A percentile compares a stretch with the other conserved stretches of the same genome.
Conservation (phyloP, 2,329 filamentous ascomycete species). For the Akanthomyces uredinophilus region DNA sequence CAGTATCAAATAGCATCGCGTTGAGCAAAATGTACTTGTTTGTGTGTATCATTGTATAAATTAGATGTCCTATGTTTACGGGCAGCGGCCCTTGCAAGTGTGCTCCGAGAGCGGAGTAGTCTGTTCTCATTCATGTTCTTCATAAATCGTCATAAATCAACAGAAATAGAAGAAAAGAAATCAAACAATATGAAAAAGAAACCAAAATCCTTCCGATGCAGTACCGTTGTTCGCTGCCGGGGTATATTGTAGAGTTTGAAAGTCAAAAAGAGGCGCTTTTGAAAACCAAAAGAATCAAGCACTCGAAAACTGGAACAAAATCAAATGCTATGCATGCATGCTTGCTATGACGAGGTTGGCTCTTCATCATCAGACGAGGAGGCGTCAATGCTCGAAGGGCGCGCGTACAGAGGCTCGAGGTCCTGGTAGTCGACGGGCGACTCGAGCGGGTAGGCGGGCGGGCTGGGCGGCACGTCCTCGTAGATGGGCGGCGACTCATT, state of each 20-base stretch:
- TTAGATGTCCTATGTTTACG: background rate
- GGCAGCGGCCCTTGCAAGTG: background rate
- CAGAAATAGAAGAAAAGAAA: background rate
- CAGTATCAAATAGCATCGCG: background rate
- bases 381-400: conserved; percentile 12
- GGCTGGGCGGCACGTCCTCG: conserved; percentile 83
- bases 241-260: conserved; percentile 8
- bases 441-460: conserved; percentile 59
- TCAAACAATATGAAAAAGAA: conserved; percentile 1
- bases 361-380: background rate
- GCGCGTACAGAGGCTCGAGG: conserved; percentile 32
- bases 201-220: conserved; percentile 4
- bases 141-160: background rate
- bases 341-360: background rate
- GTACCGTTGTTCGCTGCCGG: conserved; percentile 15
- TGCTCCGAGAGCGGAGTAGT: background rate
- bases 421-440: conserved; percentile 36
- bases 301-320: background rate
- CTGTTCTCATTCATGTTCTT: background rate
- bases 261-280: background rate
- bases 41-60: background rate
- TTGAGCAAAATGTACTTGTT: background rate
- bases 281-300: background rate
- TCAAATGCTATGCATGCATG: background rate
- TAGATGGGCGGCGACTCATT: conserved; percentile 93